Conservation (phyloP, 1,284 basidiomycete genomes). For the Cutaneotrichosporon dermatis region DNA sequence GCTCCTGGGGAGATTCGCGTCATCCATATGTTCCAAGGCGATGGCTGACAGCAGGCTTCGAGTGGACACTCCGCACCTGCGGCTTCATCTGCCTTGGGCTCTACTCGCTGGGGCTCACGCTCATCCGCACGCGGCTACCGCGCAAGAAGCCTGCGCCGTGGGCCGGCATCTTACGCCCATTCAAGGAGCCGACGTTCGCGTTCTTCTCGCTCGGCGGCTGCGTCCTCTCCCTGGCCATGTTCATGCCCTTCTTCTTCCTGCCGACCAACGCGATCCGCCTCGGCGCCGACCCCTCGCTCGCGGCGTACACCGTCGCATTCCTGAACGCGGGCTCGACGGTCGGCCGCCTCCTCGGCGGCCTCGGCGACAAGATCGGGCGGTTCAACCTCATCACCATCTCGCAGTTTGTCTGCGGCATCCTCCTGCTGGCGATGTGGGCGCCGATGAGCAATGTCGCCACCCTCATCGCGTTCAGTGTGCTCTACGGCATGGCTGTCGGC, state of each 20-base stretch:
- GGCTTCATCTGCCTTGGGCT: slow-evolving; percentile 28
- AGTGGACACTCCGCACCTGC: slow-evolving; percentile 27
- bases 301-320: slow-evolving; percentile 31
- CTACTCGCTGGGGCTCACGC: slow-evolving; percentile 15
- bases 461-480: slow-evolving; percentile 37
- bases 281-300: slow-evolving; percentile 29
- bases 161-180: slow-evolving; percentile 17
- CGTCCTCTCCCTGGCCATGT: slow-evolving; percentile 31
- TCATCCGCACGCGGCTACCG: slow-evolving; percentile 24
- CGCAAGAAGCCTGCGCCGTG: slow-evolving; percentile 22
- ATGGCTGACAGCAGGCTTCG: slow-evolving; percentile 16
- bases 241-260: slow-evolving; percentile 37
- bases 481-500: slow-evolving; percentile 41
- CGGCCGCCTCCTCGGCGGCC: slow-evolving; percentile 16
- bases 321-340: slow-evolving; percentile 36
- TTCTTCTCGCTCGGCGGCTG: slow-evolving; percentile 23
- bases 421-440: slow-evolving; percentile 27
- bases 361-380: slow-evolving; percentile 13
- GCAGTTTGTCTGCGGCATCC: slow-evolving; percentile 14
- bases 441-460: slow-evolving; percentile 23
- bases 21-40: too few relatives aligned
- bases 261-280: slow-evolving; percentile 32
- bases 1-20: too few relatives aligned
- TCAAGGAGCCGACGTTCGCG: slow-evolving; percentile 27
- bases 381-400: slow-evolving; percentile 39